phyloP scores from a whole-genome alignment of 2,329 filamentous ascomycete species.

The Trichoderma lentiforme region DNA sequence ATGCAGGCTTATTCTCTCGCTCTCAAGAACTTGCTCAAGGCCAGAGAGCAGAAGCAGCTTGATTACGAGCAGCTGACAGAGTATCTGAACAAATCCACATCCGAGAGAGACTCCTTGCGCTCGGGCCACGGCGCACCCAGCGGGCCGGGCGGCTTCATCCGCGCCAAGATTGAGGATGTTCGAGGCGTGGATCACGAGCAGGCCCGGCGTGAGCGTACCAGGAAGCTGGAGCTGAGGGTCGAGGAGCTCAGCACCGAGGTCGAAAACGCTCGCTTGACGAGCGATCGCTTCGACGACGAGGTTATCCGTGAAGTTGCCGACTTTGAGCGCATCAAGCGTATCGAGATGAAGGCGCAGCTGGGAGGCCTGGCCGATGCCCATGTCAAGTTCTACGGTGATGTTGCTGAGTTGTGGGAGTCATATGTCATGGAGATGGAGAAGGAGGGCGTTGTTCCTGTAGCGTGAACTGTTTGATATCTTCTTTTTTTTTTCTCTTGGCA shows the following conservation, averaged over 20 bases:
- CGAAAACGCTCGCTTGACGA: slow-evolving; percentile 79
- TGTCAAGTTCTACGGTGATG: slow-evolving; percentile 78
- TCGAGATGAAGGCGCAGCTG: slow-evolving; percentile 86
- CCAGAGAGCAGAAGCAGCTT: slow-evolving; percentile 94
- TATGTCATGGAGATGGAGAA: slow-evolving; percentile 88
- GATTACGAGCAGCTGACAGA: slow-evolving; percentile 96
- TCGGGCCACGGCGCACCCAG: slow-evolving; percentile 53
- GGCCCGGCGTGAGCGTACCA: slow-evolving; percentile 76
- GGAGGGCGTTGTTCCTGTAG: slow-evolving; percentile 42
- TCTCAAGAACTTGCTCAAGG: slow-evolving; percentile 83
- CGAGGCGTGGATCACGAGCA: slow-evolving; percentile 96
- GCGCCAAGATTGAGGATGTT: slow-evolving; percentile 93
- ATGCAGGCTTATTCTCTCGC: slow-evolving; percentile 94
- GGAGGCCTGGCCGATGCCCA: slow-evolving; percentile 81
- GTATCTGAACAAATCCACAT: slow-evolving; percentile 86
- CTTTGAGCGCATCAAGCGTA: slow-evolving; percentile 93
- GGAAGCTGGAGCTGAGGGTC: slow-evolving; percentile 89
- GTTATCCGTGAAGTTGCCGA: slow-evolving; percentile 89
- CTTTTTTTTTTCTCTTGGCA: neutral
- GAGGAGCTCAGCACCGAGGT: slow-evolving; percentile 88
- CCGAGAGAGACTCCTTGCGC: slow-evolving; percentile 76
- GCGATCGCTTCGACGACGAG: slow-evolving; percentile 93
- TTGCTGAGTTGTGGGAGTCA: slow-evolving; percentile 79
- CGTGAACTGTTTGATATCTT: neutral
- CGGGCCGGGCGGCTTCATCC: slow-evolving; percentile 81